Base-by-base conservation (phyloP, 805 yeast species). In the Hagleromyces aurorensis region DNA sequence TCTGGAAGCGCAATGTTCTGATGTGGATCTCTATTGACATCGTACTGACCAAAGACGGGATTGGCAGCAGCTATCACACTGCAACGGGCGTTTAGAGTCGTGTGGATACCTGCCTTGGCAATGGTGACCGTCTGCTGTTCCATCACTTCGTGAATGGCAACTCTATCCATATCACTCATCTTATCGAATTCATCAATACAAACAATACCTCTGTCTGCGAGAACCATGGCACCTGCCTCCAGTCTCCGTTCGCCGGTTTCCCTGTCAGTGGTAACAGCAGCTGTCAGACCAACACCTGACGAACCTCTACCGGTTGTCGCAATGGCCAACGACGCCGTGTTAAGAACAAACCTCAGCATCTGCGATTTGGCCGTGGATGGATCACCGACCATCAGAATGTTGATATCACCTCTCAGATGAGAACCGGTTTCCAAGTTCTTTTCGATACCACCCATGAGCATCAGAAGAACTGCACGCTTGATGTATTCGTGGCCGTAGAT, bases 271-370 rank as follows among this genome's bases (percentile, higher is more conserved):
- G 96, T 87, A 3, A 91, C 98, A 1, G 98, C 98, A 12, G 98
- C 98, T 0, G 98, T 91, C 50, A 91, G 70, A 84, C 98, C 98
- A 25, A 91, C 98, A 57, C 98, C 98, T 1, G 97, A 87, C n/a
- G 97, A 89, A 40, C 98, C 98, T 57, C 95, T 77, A 65, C 98
- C 98, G 0, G 98, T 91, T 1, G 98, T 91, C 16, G 97, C 96
- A 45, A 91, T 86, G 3, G 97, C 97, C 45, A 91, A 65, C 1
- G 94, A 68, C 1, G 98, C 98, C 1, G 97, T 89, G 55, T 89
- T 91, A 39, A 91, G 67, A 12, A 91, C 97, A 52, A 91, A 89
- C 42, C 97, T 71, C 40, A 91, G 69, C 65, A 91, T 78, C 62
- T 91, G 98, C 4, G 96, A 87, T 58, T 91, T 91, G 15, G 98